A percentile compares a stretch with the other conserved stretches of the same genome.
These are phyloP conservation scores for Carex sylvatica DNA, from an alignment of 202 grass and related monocot genomes.

Conservation along the genomic window DNA sequence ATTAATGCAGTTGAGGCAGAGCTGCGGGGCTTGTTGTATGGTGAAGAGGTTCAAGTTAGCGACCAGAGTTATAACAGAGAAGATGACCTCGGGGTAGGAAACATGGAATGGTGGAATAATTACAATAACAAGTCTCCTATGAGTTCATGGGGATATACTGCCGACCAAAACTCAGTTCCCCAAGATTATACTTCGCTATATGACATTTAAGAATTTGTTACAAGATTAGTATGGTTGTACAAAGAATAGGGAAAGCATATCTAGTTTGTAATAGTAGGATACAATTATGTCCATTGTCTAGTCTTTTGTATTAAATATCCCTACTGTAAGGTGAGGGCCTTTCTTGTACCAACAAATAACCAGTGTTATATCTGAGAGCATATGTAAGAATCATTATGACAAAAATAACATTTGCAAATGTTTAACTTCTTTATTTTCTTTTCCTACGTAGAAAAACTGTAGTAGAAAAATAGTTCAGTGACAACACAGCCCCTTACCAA, in stretches of 20 bases:
- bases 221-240: conserved; percentile 20
- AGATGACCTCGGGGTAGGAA: conserved; percentile 26
- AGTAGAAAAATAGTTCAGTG: neutral
- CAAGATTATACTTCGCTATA: conserved; percentile 53
- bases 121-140: conserved; percentile 37
- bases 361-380: conserved; percentile 8
- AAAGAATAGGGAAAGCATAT: neutral
- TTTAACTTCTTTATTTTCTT: neutral
- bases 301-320: conserved; percentile 14
- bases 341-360: conserved; percentile 26
- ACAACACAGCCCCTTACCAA: neutral
- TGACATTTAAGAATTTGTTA: conserved; percentile 40
- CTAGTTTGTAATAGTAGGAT: conserved; percentile 22
- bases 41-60: conserved; percentile 21
- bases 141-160: conserved; percentile 45
- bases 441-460: neutral
- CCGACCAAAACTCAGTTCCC: conserved; percentile 40
- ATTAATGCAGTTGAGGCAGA: conserved; percentile 61
- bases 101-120: conserved; percentile 66
- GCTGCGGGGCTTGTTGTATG: conserved; percentile 57
- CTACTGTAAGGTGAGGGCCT: conserved; percentile 22
- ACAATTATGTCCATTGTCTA: conserved; percentile 23
- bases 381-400: conserved; percentile 12
- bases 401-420: neutral
- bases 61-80: conserved; percentile 21